Conservation (phyloP, 176 grass and related monocot genomes). For the Eleusine indica region DNA sequence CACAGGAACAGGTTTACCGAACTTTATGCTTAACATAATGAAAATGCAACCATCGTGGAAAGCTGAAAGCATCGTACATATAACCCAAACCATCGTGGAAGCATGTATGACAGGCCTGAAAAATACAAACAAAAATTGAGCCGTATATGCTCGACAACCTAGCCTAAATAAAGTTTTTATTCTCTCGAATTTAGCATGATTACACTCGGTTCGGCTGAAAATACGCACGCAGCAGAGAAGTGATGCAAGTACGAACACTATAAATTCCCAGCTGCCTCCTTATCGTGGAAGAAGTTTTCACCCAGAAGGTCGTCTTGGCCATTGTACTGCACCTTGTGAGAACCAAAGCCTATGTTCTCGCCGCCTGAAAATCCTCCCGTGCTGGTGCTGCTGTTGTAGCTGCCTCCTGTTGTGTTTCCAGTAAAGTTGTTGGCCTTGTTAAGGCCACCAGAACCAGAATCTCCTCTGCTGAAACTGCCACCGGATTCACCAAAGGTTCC, state of each 20-base stretch:
- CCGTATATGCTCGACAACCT: background rate
- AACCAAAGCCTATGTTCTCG: background rate
- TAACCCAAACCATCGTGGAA: background rate
- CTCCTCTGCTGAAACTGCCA: conserved; percentile 13
- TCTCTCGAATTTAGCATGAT: background rate
- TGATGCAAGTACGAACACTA: background rate
- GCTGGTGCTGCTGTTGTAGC: background rate
- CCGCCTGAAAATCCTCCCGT: background rate
- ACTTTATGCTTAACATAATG: background rate
- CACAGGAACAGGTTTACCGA: background rate
- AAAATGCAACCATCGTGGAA: background rate
- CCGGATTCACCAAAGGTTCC: background rate
- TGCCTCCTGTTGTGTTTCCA: conserved; percentile 7
- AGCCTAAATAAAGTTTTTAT: background rate
- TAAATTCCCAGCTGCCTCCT: conserved; percentile 40
- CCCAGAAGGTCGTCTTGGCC: conserved; percentile 51
- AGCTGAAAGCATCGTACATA: background rate
- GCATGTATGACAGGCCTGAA: background rate
- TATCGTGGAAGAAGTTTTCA: conserved; percentile 45
- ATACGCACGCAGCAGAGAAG: background rate
- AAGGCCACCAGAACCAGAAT: conserved; percentile 8
- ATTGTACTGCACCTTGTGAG: conserved; percentile 44
- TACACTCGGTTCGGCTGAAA: background rate
- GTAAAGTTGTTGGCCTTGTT: conserved; percentile 10
- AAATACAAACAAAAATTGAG: background rate